Conservation (phyloP, 164 flowering plant species). For the Berberis thunbergii region DNA sequence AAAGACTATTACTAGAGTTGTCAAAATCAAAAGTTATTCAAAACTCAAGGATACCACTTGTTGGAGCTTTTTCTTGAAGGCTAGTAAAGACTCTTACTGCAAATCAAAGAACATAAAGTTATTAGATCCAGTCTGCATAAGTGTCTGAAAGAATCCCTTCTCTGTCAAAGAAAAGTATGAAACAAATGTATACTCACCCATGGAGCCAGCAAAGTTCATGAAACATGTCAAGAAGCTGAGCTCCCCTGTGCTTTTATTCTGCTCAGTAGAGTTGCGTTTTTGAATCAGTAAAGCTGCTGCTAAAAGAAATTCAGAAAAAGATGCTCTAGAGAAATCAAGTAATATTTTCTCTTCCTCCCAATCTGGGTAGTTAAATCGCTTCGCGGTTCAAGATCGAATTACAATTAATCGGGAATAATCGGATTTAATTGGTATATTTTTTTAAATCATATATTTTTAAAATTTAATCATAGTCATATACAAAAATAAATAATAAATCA, state of each 20-base stretch:
- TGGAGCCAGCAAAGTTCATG: slow-evolving; percentile 80
- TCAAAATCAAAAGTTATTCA: not conserved
- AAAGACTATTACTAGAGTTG: no score
- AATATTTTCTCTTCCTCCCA: no score
- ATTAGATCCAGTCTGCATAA: not conserved
- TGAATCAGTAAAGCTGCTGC: slow-evolving; percentile 1
- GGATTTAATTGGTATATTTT: no score
- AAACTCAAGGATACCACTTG: slow-evolving; percentile 63
- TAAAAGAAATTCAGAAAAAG: not conserved
- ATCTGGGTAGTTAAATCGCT: no score
- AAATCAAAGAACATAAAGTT: slow-evolving; percentile 14
- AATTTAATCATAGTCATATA: no score
- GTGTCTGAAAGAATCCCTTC: not conserved
- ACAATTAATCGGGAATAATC: no score
- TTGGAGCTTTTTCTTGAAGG: slow-evolving; percentile 89
- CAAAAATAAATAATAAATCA: no score
- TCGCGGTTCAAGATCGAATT: no score
- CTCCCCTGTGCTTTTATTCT: slow-evolving; percentile 93
- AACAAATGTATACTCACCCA: slow-evolving; percentile 41
- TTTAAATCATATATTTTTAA: no score
- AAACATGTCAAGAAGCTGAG: slow-evolving; percentile 89
- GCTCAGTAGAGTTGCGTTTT: slow-evolving; percentile 16
- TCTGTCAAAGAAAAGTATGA: not conserved
- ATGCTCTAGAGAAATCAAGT: no score
- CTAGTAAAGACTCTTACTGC: slow-evolving; percentile 95